Base-by-base conservation (phyloP, 192 early-diverging fungal genomes). In the Gaertneriomyces semiglobifer region DNA sequence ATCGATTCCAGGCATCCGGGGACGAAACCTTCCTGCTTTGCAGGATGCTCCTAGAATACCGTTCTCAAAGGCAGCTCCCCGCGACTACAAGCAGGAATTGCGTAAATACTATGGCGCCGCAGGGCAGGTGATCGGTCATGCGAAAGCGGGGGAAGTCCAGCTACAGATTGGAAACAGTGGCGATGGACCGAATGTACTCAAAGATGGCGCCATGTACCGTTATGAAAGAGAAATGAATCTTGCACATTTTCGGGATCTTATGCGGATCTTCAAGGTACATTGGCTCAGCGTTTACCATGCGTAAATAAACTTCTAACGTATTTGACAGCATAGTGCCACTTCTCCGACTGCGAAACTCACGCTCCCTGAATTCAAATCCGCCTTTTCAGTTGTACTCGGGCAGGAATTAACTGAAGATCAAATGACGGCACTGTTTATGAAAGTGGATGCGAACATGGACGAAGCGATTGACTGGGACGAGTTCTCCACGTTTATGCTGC, bases 401-500 rank as follows among this genome's bases (percentile, higher is more conserved):
- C 41, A 76, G 40, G 74, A 73, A 1, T 60, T 82, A 46, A 74
- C 72, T 0, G 78, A 79, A n/a, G 79, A 82, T 56, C 83, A 84
- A 64, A 83, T 86, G 79, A 62, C 45, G 6, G 54, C 75, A 7
- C 62, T 86, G 18, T 84, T 86, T 63, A 85, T 86, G 83, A 76
- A 84, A 47, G 81, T 86, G 42, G 84, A 84, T 67, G 69, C 79
- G 1, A 83, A 84, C 68, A 79, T 76, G 55, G 81, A 84, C 66
- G 78, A 81, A 25, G 58, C 65, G 4, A 66, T 86, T 14, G 74
- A 81, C 60, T 86, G 84, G 84, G 80, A 86, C 59, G 84, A 81
- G 64, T 86, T 86, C 67, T 73, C 74, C 59, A 77, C 82, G 8
- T 86, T 77, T 59, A 80, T 86, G 76, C 71, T 86, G 16, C 51